A percentile compares a stretch with the other conserved stretches of the same genome.
Evolutionary conservation across 2,329 filamentous ascomycete genomes (phyloP).

Genomic region (Ramichloridium luteum): DNA sequence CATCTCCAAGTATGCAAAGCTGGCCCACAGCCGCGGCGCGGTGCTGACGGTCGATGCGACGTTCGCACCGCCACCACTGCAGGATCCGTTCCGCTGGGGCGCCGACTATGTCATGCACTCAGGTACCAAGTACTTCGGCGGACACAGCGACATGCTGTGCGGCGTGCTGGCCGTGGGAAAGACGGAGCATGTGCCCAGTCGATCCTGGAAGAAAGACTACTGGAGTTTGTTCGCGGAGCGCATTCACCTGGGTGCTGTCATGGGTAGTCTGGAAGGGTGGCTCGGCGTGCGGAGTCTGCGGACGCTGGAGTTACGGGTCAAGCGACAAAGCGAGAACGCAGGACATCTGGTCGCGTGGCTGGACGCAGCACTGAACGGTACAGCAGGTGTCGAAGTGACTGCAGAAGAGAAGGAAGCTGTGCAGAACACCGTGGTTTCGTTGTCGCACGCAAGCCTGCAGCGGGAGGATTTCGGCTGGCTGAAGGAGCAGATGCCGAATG

Average conservation of each 20-base stretch:
- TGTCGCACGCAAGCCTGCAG: conserved; percentile 75
- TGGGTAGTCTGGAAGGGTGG: conserved; percentile 89
- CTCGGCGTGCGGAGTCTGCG: conserved; percentile 74
- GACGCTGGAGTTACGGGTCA: conserved; percentile 72
- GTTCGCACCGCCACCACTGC: conserved; percentile 80
- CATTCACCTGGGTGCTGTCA: conserved; percentile 65
- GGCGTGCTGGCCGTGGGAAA: conserved; percentile 59
- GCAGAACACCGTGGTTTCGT: conserved; percentile 42
- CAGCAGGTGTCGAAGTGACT: conserved; percentile 25
- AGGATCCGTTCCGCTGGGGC: conserved; percentile 70
- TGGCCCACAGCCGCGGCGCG: conserved; percentile 61
- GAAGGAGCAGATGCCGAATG: conserved; percentile 75
- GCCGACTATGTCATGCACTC: conserved; percentile 84
- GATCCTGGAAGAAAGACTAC: conserved; percentile 41
- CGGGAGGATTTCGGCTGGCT: conserved; percentile 56
- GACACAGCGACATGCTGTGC: conserved; percentile 86
- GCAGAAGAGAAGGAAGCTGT: conserved; percentile 35
- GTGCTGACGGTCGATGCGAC: conserved; percentile 78
- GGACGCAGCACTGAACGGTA: conserved; percentile 31
- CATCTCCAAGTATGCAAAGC: conserved; percentile 57
- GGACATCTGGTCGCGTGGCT: conserved; percentile 62
- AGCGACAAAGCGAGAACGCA: conserved; percentile 62
- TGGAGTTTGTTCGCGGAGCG: conserved; percentile 53
- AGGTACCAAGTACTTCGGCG: conserved; percentile 92
- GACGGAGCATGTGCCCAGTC: neutral